phyloP scores from a whole-genome alignment of 176 grass and related monocot species.

The Melocanna baccifera region DNA sequence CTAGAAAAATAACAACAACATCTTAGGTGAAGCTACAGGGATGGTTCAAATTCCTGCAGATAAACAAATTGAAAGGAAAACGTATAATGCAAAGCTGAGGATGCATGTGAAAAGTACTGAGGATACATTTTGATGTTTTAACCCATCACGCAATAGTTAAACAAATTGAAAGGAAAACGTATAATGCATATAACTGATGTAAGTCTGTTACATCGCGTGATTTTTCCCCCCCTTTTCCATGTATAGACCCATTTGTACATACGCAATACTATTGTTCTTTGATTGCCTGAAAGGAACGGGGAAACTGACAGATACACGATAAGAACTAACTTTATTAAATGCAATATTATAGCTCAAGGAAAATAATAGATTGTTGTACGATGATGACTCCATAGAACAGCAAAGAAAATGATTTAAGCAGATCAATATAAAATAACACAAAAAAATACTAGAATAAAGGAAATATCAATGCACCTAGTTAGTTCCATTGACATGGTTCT shows the following conservation, averaged over 20 bases:
- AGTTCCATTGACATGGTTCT: constrained; percentile 85
- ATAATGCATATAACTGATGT: background rate
- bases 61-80: too few relatives aligned
- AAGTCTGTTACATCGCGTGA: background rate
- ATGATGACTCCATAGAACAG: background rate
- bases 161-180: background rate
- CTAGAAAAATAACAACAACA: too few relatives aligned
- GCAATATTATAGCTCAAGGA: background rate
- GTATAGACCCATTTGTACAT: background rate
- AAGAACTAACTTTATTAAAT: constrained; percentile 4
- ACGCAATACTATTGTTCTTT: constrained; percentile 12
- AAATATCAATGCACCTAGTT: constrained; percentile 49
- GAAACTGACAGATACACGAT: background rate
- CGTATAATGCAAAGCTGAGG: too few relatives aligned
- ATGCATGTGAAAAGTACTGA: too few relatives aligned
- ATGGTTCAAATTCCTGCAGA: too few relatives aligned
- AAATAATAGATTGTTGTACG: background rate
- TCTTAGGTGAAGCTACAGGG: too few relatives aligned
- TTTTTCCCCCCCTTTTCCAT: background rate
- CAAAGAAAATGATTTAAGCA: constrained; percentile 16
- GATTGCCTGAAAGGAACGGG: background rate
- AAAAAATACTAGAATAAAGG: background rate
- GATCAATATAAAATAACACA: background rate
- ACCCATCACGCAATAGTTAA: too few relatives aligned
- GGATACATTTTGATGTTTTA: too few relatives aligned